Base-by-base conservation (phyloP, 495 filamentous ascomycete species). In the Podospora anserina region DNA sequence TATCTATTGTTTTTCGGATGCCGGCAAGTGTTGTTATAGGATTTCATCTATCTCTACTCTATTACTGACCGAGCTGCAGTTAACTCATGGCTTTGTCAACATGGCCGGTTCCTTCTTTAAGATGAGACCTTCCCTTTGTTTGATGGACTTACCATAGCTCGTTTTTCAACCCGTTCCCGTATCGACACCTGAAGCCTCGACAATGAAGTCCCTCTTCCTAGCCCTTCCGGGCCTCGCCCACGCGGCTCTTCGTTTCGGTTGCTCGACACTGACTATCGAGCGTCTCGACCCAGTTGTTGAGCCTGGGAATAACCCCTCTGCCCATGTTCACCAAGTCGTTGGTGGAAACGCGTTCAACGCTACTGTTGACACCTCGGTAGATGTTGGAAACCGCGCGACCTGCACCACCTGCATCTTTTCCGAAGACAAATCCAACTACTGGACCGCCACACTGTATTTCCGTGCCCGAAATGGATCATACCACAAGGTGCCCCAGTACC, bases 181-280 rank as follows among this genome's bases (percentile, higher is more conserved):
- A 58, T 23, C 23, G 1, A 23, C 54, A 58, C n/a, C 11, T 18
- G 18, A 23, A 11, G 2, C 7, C 39, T 16, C 15, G 9, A 59
- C 34, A 11, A 84, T 84, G 82, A 84, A 83, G 81, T 80, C 75
- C 66, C 70, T 39, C 3, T 7, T 23, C 27, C n/a, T 80, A 67
- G 70, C 78, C 20, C 74, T 75, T 64, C 69, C 72, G 63, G 80
- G 75, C 70, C 69, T 77, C 15, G 74, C 76, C 44, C 75, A 81
- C 44, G 82, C 82, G 20, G 78, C 76, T 18, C 76, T 81, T 70
- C 79, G 81, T 34, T 84, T 84, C 67, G 81, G 79, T 64, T 84
- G 82, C 70, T 79, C 81, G 20, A 80, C 76, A 1, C 72, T 84
- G 53, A 79, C 76, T 23, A 71, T 84, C 62, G 81, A 84, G 66